phyloP scores from a whole-genome alignment of 2,329 filamentous ascomycete species.

The Aureobasidium lini region DNA sequence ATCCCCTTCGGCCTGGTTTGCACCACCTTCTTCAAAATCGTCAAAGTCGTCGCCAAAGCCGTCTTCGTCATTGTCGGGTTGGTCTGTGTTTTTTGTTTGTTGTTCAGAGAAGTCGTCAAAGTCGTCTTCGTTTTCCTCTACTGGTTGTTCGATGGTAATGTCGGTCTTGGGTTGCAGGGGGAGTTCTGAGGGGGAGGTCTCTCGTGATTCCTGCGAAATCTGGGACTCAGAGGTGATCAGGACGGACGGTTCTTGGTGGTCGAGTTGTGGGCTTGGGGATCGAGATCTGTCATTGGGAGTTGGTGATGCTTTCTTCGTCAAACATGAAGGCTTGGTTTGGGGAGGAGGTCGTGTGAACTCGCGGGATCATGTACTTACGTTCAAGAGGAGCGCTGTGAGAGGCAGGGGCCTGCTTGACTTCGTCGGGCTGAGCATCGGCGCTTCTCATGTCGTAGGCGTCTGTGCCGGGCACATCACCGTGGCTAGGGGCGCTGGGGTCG shows the following conservation, averaged over 20 bases:
- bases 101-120: constrained; percentile 26
- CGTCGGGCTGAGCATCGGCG: constrained; percentile 53
- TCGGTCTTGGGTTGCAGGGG: constrained; percentile 6
- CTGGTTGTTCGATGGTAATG: constrained; percentile 34
- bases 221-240: constrained; percentile 1
- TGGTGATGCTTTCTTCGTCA: constrained; percentile 56
- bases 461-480: constrained; percentile 57
- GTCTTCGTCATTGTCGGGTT: constrained; percentile 47
- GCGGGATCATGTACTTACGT: constrained; percentile 44
- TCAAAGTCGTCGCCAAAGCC: constrained; percentile 65
- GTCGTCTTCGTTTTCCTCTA: constrained; percentile 39
- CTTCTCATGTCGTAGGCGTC: constrained; percentile 48
- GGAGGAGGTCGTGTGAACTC: neutral
- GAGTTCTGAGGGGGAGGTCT: constrained; percentile 1
- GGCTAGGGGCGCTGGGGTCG: constrained; percentile 47
- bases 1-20: constrained; percentile 26
- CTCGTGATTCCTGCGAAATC: neutral
- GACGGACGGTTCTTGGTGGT: constrained; percentile 3
- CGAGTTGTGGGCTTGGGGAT: constrained; percentile 14
- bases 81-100: constrained; percentile 13
- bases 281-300: constrained; percentile 43
- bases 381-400: constrained; percentile 38
- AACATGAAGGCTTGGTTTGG: constrained; percentile 28
- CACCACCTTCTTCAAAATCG: constrained; percentile 48
- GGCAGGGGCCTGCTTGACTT: constrained; percentile 44